Evolutionary conservation across 2,329 filamentous ascomycete genomes (phyloP), one percentile per base, ranked within the genome.

Genomic region (Diaporthe longicolla): DNA sequence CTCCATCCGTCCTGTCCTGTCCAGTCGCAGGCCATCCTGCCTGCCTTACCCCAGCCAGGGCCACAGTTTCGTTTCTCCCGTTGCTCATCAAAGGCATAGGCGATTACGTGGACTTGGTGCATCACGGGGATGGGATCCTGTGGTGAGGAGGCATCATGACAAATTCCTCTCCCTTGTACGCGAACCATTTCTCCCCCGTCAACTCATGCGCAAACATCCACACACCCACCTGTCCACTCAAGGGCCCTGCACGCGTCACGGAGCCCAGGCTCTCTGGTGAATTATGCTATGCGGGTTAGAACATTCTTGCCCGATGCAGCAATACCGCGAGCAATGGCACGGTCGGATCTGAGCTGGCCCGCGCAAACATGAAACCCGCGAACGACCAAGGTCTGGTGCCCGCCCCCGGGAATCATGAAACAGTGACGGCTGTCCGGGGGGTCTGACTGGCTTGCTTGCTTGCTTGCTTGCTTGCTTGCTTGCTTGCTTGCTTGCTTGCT

Each of bases 331-430:
- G 63, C 63, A 40, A 54, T 68, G 48, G 63, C 63, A 68, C 63
- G 32, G 63, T 68, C 63, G 63, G 63, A 68, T 68, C 63, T 45
- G 48, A 54, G 48, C 63, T 50, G 63, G 32, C 63, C 63, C 63
- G 63, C 63, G 63, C 63, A 68, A 68, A 68, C 63, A 40, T 68
- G 63, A 68, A 68, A 68, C 63, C 63, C 32, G 45, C 48, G 48
- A 68, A 40, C 63, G 15, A 13, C 48, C 48, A 68, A 68, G 63
- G 40, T 43, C 40, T 43, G 15, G 40, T 43, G 63, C 48, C 48
- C 63, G 43, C 43, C 45, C 63, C 48, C 32, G 45, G 63, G 45
- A 40, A 40, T 68, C 63, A 37, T 68, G 63, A 68, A 68, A 68
- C 63, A 54, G 63, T 68, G 63, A 68, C 63, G 63, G 63, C 63